Conservation (phyloP, 2,329 filamentous ascomycete species). For the Cryphonectria parasitica region DNA sequence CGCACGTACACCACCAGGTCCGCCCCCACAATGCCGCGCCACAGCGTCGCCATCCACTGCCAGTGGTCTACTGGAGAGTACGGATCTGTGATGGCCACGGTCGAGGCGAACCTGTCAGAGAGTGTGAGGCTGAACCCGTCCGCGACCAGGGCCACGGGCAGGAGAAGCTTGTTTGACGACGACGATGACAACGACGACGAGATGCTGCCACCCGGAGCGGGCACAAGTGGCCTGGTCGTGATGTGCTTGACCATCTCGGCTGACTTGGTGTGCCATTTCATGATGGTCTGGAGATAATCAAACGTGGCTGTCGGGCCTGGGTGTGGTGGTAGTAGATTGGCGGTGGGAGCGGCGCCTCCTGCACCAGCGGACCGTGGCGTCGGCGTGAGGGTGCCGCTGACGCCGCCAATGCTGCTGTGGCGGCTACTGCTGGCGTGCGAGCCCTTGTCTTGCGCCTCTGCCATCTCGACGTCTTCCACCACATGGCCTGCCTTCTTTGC, state of each 20-base stretch:
- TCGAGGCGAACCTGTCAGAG: conserved; percentile 74
- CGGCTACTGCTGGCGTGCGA: conserved; percentile 13
- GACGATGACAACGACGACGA: conserved; percentile 26
- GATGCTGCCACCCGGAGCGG: conserved; percentile 19
- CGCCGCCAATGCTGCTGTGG: conserved; percentile 13
- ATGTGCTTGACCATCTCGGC: conserved; percentile 66
- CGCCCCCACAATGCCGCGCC: conserved; percentile 82
- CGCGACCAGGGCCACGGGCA: conserved; percentile 76
- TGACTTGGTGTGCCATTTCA: conserved; percentile 76
- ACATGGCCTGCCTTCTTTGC: conserved; percentile 32
- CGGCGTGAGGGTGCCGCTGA: conserved; percentile 4
- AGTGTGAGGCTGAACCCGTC: conserved; percentile 80
- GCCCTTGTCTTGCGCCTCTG: conserved; percentile 10
- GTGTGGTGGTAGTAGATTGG: conserved; percentile 6
- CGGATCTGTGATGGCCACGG: conserved; percentile 73
- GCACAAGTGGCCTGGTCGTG: conserved; percentile 38
- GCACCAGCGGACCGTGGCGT: conserved; percentile 5
- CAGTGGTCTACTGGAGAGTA: conserved; percentile 90
- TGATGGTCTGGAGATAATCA: conserved; percentile 70
- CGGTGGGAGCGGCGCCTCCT: background rate
- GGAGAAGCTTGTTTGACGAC: conserved; percentile 12
- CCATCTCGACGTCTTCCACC: conserved; percentile 19
- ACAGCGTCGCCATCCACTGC: conserved; percentile 95
- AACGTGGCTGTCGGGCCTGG: conserved; percentile 16
- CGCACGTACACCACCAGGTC: conserved; percentile 76